Evolutionary conservation across 164 flowering plant genomes (phyloP).

Genomic region (Kingdonia uniflora): DNA sequence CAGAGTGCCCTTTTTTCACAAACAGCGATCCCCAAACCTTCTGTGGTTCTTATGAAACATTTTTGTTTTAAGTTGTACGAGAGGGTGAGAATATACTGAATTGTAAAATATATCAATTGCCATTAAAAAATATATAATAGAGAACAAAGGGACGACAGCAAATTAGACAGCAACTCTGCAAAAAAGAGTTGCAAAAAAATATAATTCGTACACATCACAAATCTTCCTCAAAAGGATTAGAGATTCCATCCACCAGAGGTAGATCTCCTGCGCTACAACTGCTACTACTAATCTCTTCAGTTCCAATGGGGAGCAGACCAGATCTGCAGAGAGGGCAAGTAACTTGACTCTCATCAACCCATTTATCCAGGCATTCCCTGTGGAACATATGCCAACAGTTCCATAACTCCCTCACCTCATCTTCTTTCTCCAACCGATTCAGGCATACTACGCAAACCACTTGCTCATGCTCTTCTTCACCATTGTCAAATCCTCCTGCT

Average conservation of each 20-base stretch:
- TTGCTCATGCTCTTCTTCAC: background rate
- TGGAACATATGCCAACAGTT: slow-evolving; percentile 29
- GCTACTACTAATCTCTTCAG: background rate
- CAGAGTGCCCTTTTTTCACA: no score
- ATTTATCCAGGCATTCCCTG: slow-evolving; percentile 27
- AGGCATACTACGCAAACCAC: slow-evolving; percentile 20
- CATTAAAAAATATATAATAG: no score
- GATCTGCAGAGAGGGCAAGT: slow-evolving; percentile 30
- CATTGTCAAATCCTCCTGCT: background rate
- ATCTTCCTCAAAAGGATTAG: slow-evolving; percentile 14
- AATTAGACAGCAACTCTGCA: background rate
- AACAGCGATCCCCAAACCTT: background rate
- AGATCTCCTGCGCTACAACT: background rate
- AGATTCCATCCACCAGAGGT: slow-evolving; percentile 15
- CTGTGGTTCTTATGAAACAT: background rate
- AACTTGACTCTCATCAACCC: slow-evolving; percentile 23
- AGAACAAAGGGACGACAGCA: background rate
- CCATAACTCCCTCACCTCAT: slow-evolving; percentile 22
- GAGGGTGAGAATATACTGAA: background rate
- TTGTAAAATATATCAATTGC: background rate
- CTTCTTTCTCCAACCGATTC: slow-evolving; percentile 10
- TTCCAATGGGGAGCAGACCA: slow-evolving; percentile 11
- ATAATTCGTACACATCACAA: background rate
- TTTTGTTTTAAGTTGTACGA: no score
- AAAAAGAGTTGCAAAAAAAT: background rate